These are phyloP conservation scores for Pezicula carpinea DNA, from an alignment of 2,329 filamentous ascomycete species.

Conservation along the genomic window DNA sequence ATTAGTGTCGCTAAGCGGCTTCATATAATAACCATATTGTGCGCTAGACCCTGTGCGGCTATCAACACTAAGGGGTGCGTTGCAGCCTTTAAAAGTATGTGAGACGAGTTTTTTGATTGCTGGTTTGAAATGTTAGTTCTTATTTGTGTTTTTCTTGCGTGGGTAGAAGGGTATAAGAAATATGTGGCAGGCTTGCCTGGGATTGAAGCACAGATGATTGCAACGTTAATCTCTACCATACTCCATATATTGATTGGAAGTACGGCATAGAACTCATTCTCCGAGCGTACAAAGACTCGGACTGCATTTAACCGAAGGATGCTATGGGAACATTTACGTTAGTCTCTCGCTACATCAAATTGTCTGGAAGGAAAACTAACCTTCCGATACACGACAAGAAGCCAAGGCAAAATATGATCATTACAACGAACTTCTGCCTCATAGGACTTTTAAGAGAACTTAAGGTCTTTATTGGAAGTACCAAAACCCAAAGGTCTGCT, in stretches of 20 bases:
- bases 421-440: constrained; percentile 13
- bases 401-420: constrained; percentile 13
- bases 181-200: constrained; percentile 17
- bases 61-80: no score
- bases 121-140: no score
- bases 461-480: constrained; percentile 12
- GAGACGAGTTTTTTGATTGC: no score
- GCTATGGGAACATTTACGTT: no score
- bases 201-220: constrained; percentile 26
- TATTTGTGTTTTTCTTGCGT: no score
- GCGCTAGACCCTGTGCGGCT: no score
- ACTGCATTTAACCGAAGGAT: constrained; percentile 28
- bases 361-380: background rate
- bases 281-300: constrained; percentile 21
- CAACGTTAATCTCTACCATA: constrained; percentile 28
- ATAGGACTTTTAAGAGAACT: constrained; percentile 6
- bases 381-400: constrained; percentile 21
- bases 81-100: no score
- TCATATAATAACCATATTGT: no score
- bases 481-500: constrained; percentile 14
- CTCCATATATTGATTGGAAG: constrained; percentile 27
- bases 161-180: no score
- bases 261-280: constrained; percentile 24
- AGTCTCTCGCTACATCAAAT: no score
- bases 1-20: no score